phyloP scores from a whole-genome alignment of 1,284 basidiomycete species.

The Rhodotorula sp. region DNA sequence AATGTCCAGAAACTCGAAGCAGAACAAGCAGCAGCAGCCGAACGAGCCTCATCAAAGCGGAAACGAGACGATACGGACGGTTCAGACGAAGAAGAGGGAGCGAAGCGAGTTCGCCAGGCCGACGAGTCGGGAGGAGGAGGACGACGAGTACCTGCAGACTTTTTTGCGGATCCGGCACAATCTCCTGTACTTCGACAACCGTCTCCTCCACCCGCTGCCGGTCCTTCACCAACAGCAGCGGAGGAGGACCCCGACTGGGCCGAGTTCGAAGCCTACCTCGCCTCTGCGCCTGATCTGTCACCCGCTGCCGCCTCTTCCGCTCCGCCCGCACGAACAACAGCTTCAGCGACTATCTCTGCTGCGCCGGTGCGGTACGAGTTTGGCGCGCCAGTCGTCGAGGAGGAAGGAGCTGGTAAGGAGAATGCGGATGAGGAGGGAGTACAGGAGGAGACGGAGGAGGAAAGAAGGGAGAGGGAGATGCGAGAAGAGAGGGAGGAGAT shows the following conservation, averaged over 20 bases:
- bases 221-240: not conserved
- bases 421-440: slow-evolving; percentile 16
- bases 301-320: not conserved
- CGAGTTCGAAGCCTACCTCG: slow-evolving; percentile 32
- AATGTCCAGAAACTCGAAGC: slow-evolving; percentile 31
- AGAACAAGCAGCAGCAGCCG: slow-evolving; percentile 21
- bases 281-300: not conserved
- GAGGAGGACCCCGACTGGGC: slow-evolving; percentile 37
- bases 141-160: slow-evolving; percentile 62
- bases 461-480: slow-evolving; percentile 21
- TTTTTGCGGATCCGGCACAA: slow-evolving; percentile 71
- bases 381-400: slow-evolving; percentile 35
- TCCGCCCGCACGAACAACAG: not conserved
- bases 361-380: slow-evolving; percentile 38
- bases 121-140: not conserved
- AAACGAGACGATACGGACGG: not conserved
- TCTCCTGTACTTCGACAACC: slow-evolving; percentile 50
- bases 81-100: slow-evolving; percentile 1
- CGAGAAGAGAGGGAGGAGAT: slow-evolving; percentile 40
- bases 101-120: not conserved
- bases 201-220: slow-evolving; percentile 42
- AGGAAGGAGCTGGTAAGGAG: not conserved
- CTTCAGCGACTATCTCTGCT: slow-evolving; percentile 31
- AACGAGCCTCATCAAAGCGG: not conserved
- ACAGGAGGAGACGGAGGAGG: slow-evolving; percentile 35